Evolutionary conservation across 495 filamentous ascomycete species (phyloP).

Genomic region (Choiromyces venosus): DNA sequence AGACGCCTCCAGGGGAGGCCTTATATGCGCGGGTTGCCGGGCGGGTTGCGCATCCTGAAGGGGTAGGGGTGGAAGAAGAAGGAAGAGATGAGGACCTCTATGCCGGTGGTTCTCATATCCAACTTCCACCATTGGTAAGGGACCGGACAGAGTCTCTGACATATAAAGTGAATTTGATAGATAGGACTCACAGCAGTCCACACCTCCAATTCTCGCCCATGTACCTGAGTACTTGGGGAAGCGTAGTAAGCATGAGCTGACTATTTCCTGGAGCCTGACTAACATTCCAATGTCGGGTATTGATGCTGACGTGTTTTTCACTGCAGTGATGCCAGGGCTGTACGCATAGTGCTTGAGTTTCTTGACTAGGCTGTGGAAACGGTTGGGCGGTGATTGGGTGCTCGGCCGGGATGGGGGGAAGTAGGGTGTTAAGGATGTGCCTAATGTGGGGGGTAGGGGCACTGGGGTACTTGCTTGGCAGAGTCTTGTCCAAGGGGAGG

Average conservation of each 20-base stretch:
- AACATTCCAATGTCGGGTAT: constrained; percentile 69
- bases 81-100: constrained; percentile 44
- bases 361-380: constrained; percentile 73
- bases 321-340: constrained; percentile 68
- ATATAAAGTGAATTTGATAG: constrained; percentile 64
- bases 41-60: constrained; percentile 4
- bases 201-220: constrained; percentile 65
- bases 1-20: no score
- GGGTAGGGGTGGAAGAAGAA: constrained; percentile 31
- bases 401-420: constrained; percentile 48
- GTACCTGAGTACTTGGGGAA: constrained; percentile 42
- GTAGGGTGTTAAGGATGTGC: constrained; percentile 56
- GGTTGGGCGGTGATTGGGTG: constrained; percentile 73
- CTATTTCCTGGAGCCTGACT: constrained; percentile 62
- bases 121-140: constrained; percentile 52
- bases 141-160: constrained; percentile 46
- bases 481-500: constrained; percentile 71
- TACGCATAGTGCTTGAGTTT: constrained; percentile 67
- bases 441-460: constrained; percentile 78
- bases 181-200: constrained; percentile 64
- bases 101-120: constrained; percentile 54
- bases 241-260: constrained; percentile 49
- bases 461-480: constrained; percentile 81
- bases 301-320: constrained; percentile 76
- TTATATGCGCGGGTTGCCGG: no score